Evolutionary conservation across 2,329 filamentous ascomycete species (phyloP).

Genomic region (Torrubiellomyces zombiae): DNA sequence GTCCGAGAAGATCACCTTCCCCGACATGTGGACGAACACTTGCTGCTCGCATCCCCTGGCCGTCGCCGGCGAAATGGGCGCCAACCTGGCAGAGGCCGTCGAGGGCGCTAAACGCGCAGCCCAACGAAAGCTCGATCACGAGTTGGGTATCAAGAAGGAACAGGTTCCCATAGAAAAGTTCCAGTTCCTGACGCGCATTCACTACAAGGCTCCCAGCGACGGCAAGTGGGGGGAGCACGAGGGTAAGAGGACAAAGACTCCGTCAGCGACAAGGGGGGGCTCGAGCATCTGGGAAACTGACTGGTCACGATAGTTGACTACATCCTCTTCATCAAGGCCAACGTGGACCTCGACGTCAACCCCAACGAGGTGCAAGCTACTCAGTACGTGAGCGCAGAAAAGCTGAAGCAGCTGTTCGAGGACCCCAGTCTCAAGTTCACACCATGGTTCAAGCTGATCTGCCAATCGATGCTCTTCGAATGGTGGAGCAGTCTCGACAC

Average conservation of each 20-base stretch:
- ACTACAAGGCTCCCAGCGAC: slow-evolving; percentile 94
- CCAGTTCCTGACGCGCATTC: slow-evolving; percentile 86
- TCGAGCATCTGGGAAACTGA: background rate
- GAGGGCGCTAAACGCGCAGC: slow-evolving; percentile 82
- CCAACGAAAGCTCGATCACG: slow-evolving; percentile 83
- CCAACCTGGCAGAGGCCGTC: slow-evolving; percentile 62
- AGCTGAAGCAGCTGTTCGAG: slow-evolving; percentile 72
- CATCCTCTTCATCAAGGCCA: slow-evolving; percentile 92
- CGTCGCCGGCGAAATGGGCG: slow-evolving; percentile 79
- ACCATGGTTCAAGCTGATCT: slow-evolving; percentile 98
- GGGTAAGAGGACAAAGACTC: slow-evolving; percentile 42
- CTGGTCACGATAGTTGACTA: slow-evolving; percentile 58
- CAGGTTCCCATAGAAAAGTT: slow-evolving; percentile 89
- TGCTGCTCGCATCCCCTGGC: slow-evolving; percentile 96
- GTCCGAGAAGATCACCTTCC: slow-evolving; percentile 95
- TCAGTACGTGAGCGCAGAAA: slow-evolving; percentile 66
- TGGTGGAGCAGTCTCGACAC: slow-evolving; percentile 85
- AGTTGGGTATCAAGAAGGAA: slow-evolving; percentile 76
- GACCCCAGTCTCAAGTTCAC: slow-evolving; percentile 75
- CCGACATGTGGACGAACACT: slow-evolving; percentile 98
- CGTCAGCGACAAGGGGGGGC: background rate
- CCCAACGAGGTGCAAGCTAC: slow-evolving; percentile 79
- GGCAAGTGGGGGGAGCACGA: slow-evolving; percentile 99
- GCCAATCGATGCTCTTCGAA: slow-evolving; percentile 90
- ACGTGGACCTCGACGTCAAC: slow-evolving; percentile 70